A percentile compares a stretch with the other conserved stretches of the same genome.
Conservation (phyloP, 176 grass and related monocot species). For the Triticum turgidum region DNA sequence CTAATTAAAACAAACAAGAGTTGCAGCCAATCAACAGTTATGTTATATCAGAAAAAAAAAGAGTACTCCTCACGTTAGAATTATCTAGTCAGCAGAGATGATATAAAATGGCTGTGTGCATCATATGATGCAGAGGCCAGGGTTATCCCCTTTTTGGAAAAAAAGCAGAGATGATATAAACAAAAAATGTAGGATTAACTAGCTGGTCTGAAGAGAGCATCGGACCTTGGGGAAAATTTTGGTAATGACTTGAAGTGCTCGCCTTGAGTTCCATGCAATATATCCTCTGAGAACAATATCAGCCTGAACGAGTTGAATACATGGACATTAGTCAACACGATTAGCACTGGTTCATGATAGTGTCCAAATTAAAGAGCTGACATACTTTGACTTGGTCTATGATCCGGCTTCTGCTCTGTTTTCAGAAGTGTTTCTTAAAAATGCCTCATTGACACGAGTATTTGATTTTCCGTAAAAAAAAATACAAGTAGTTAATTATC, state of each 20-base stretch:
- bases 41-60: background rate
- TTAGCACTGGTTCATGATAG: background rate
- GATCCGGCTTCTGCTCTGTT: background rate
- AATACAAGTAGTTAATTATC: background rate
- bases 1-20: background rate
- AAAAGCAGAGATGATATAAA: background rate
- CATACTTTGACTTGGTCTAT: background rate
- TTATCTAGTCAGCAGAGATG: background rate
- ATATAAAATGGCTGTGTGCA: background rate
- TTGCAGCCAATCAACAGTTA: slow-evolving; percentile 3
- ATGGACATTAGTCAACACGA: background rate
- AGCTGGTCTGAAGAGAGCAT: background rate
- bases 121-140: too few relatives aligned
- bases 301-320: slow-evolving; percentile 52
- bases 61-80: background rate
- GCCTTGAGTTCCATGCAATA: slow-evolving; percentile 81
- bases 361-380: background rate
- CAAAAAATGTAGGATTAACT: background rate
- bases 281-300: slow-evolving; percentile 88
- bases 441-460: background rate
- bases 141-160: background rate
- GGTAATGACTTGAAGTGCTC: slow-evolving; percentile 74
- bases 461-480: background rate
- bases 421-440: background rate
- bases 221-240: slow-evolving; percentile 80